Conservation (phyloP, 2,329 filamentous ascomycete genomes). For the Beauveria sp. region DNA sequence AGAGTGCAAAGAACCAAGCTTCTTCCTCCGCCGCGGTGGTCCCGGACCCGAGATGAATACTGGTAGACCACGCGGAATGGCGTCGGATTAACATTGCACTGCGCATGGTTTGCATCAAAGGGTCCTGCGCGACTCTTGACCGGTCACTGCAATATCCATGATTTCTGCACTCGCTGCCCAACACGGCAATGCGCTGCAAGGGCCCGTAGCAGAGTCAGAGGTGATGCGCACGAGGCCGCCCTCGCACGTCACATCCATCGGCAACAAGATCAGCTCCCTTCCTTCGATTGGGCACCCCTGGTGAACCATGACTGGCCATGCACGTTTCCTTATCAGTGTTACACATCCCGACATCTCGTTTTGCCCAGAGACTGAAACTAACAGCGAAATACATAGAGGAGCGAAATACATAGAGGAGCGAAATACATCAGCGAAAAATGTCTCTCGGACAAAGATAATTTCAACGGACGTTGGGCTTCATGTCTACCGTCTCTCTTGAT, state of each 20-base stretch:
- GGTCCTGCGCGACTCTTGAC: constrained; percentile 3
- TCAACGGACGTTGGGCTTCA: background rate
- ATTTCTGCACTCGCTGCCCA: constrained; percentile 1
- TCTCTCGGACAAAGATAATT: too few species aligned
- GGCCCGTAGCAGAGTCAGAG: background rate
- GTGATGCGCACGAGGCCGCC: background rate
- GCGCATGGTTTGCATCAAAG: constrained; percentile 1
- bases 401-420: background rate
- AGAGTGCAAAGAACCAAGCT: background rate
- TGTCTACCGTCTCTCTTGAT: background rate
- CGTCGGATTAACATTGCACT: constrained; percentile 1
- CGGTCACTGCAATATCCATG: background rate
- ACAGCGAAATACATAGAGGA: background rate
- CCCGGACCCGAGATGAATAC: background rate
- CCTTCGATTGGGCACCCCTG: background rate
- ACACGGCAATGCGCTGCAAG: background rate
- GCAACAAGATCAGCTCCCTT: background rate
- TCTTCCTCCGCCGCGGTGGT: background rate
- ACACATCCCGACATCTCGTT: too few species aligned
- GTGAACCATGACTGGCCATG: background rate
- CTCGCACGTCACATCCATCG: background rate
- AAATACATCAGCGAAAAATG: too few species aligned
- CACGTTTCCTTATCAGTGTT: too few species aligned
- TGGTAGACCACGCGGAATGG: background rate
- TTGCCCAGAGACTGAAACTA: background rate